Conservation (phyloP, 73 alveolate species). For the Paramecium primaurelia region DNA sequence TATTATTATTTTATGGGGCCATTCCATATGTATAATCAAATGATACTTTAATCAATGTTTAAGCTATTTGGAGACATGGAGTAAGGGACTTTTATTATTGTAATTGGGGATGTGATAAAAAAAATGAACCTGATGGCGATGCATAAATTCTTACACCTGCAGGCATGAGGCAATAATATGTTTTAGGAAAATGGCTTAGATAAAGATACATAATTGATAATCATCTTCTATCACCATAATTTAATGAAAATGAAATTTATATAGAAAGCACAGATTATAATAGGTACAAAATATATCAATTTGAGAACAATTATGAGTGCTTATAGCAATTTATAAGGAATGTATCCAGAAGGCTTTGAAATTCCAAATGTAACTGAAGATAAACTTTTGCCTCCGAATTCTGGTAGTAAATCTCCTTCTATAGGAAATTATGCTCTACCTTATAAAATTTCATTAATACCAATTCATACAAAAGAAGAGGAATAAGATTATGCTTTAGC, state of each 20-base stretch:
- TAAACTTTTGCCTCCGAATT: not conserved
- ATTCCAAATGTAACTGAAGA: not conserved
- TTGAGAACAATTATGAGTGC: conserved; percentile 87
- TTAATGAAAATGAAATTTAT: conserved; percentile 81
- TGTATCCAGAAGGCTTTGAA: conserved; percentile 74
- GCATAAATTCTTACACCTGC: conserved; percentile 66
- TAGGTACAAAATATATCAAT: conserved; percentile 48
- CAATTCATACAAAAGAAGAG: conserved; percentile 33
- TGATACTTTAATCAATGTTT: not conserved
- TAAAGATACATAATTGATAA: conserved; percentile 69
- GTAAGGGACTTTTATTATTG: conserved; percentile 33
- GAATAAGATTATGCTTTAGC: conserved; percentile 19
- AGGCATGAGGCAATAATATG: conserved; percentile 84
- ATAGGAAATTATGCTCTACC: conserved; percentile 41
- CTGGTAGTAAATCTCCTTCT: not conserved
- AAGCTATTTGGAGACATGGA: conserved; percentile 51
- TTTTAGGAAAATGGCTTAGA: conserved; percentile 78
- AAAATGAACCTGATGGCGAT: conserved; percentile 69
- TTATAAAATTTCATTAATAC: conserved; percentile 5
- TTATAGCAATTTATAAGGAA: conserved; percentile 83
- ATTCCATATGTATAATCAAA: not conserved
- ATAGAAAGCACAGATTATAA: conserved; percentile 73
- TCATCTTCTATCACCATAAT: conserved; percentile 63
- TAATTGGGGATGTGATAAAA: conserved; percentile 38
- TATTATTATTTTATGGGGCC: not conserved